Base-by-base conservation (phyloP, 2,329 filamentous ascomycete species). In the Clarireedia hainanense region DNA sequence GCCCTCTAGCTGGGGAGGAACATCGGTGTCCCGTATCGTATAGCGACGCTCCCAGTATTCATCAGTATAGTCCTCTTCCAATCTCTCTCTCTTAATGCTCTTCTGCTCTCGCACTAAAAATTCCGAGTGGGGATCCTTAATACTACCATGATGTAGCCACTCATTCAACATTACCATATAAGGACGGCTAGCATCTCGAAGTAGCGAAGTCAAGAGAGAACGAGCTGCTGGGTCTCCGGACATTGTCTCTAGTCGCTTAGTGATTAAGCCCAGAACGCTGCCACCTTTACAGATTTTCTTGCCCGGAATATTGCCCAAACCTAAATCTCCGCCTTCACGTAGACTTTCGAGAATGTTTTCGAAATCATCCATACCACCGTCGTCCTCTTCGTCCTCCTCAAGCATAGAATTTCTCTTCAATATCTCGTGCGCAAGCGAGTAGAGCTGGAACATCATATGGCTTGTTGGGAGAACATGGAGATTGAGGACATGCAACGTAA, bases 91-190 rank as follows among this genome's bases (percentile, higher is more conserved):
- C 57, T 87, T 86, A 64, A 99, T 96, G 67, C 91, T 96, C 71
- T 92, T 95, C 65, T 96, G 90, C 70, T 97, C 94, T 68, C 95
- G 95, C 67, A 99, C 85, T 52, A 99, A 74, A 64, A 99, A 99
- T 70, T 99, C 94, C 1, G 85, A 82, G 69, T 97, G 92, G 0
- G 91, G 90, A 69, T 99, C 94, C 66, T 88, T 89, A 70, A 99
- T 97, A 49, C 87, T 90, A 40, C 94, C 94, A 67, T 95, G 92
- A 68, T 99, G 94, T 15, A 99, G 76, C 94, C 94, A 99, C 70
- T 97, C 92, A 67, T 99, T 99, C 58, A 99, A 75, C 94, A 99
- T 99, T 43, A 81, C 80, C 91, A 97, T 96, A 69, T 99, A 99
- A 0, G 94, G 94, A 55, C 87, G 83, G 66, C 91, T 96, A 1